Base-by-base conservation (phyloP, 2,329 filamentous ascomycete species). In the Exophiala sp. region DNA sequence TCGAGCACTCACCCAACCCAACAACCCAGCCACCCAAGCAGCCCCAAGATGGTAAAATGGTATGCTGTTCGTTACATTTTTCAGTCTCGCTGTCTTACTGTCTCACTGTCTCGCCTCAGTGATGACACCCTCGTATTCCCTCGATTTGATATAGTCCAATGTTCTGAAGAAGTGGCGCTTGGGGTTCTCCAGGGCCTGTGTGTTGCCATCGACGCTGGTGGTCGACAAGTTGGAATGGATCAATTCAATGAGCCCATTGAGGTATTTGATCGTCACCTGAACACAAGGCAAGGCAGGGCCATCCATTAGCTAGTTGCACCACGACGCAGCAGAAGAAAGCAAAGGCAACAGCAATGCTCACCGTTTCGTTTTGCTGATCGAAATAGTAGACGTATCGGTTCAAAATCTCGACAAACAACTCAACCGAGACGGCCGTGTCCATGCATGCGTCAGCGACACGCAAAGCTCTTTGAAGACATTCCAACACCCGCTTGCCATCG, bases 341-440 rank as follows among this genome's bases (percentile, higher is more conserved):
- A 27, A 27, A 10, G 6, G 11, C 22, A 11, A 11, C 19, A 13
- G 32, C 16, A 27, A 24, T 19, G 68, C 77, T 70, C 68, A 80
- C 93, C 59, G 90, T 90, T 71, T 98, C 93, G 69, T 98, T 98
- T 66, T 95, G 88, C 68, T 98, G 91, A 69, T 98, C 93, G 72
- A 96, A 98, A 73, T 97, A 98, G 70, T 98, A 98, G 46, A 97
- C 90, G 66, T 98, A 98, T 68, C 93, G 83, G 68, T 98, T 96
- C 48, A 98, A 74, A 57, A 98, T 98, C 72, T 98, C 93, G 50
- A 98, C 91, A 70, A 98, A 98, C 42, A 98, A 78, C 70, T 98
- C 94, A 40, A 98, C 93, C 2, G 89, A 96, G 2, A 96, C 89
- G 5, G 89, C 88, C 6, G 90, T 93, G 69, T 98, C 94, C 93